Percentiles rank a stretch among this genome's conserved stretches.
These are phyloP conservation scores for Elaeagnus macrophylla DNA, from an alignment of 306 rosid species.

Conservation along the genomic window DNA sequence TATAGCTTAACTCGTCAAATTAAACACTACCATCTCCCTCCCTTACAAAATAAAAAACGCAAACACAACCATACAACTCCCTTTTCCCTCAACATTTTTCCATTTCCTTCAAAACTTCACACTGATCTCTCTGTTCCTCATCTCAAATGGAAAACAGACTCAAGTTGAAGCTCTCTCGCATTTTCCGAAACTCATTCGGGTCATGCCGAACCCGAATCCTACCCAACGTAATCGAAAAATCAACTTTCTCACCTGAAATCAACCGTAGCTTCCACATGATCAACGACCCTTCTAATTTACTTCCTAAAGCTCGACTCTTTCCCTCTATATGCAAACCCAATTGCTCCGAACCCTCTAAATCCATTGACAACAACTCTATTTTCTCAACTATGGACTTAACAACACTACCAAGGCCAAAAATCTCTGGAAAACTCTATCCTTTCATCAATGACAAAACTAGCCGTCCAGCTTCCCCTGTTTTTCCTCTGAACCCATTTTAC, in stretches of 20 bases:
- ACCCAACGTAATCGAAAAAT: slow-evolving; percentile 52
- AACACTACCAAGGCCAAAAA: slow-evolving; percentile 37
- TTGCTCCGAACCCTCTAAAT: slow-evolving; percentile 15
- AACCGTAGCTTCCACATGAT: slow-evolving; percentile 16
- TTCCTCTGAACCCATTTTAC: slow-evolving; percentile 31
- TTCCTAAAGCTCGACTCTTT: slow-evolving; percentile 28
- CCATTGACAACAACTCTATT: slow-evolving; percentile 17
- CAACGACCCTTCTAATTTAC: slow-evolving; percentile 9
- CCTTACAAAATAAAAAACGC: not conserved
- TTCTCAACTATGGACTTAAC: slow-evolving; percentile 27
- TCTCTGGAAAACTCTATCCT: slow-evolving; percentile 37
- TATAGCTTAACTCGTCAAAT: not conserved
- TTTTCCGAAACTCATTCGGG: slow-evolving; percentile 71
- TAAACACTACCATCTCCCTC: slow-evolving; percentile 8
- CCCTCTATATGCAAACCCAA: slow-evolving; percentile 40
- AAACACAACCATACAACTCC: too few relatives aligned
- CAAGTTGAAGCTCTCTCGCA: slow-evolving; percentile 66
- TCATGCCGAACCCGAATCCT: slow-evolving; percentile 62
- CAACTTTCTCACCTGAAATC: slow-evolving; percentile 37
- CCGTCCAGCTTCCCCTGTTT: slow-evolving; percentile 43
- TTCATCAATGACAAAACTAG: slow-evolving; percentile 22
- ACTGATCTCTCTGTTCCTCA: slow-evolving; percentile 1
- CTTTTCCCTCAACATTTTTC: slow-evolving; percentile 5
- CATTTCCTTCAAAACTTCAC: not conserved
- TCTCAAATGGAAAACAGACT: slow-evolving; percentile 58